phyloP scores from a whole-genome alignment of 2,329 filamentous ascomycete genomes.

The Pseudogymnoascus sp. region DNA sequence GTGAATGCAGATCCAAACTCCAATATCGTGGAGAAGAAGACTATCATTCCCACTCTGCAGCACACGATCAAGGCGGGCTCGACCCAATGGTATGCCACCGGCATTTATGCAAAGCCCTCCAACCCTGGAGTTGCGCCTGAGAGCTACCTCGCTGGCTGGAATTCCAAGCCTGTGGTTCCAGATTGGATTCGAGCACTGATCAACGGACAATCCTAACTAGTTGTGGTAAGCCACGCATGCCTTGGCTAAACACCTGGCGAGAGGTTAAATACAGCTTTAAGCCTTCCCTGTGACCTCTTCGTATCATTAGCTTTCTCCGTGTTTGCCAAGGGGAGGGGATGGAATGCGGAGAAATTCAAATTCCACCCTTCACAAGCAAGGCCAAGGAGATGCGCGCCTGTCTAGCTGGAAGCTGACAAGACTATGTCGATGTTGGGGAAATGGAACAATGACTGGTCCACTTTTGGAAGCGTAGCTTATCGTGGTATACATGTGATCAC shows the following conservation, averaged over 20 bases:
- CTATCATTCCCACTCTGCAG: constrained; percentile 63
- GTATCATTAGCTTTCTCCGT: not conserved
- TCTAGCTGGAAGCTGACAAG: not conserved
- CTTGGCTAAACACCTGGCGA: not conserved
- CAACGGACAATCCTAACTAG: not conserved
- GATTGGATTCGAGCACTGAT: constrained; percentile 53
- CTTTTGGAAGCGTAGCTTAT: not conserved
- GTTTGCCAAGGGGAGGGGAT: not conserved
- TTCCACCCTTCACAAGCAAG: not conserved
- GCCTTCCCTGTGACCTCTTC: not conserved
- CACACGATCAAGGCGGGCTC: constrained; percentile 51
- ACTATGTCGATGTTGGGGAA: not conserved
- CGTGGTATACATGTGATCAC: not conserved
- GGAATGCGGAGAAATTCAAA: not conserved
- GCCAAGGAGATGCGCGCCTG: not conserved
- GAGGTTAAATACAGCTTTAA: constrained; percentile 4
- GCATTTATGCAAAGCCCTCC: constrained; percentile 62
- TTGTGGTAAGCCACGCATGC: not conserved
- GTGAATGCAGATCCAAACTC: constrained; percentile 74
- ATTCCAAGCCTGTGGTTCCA: constrained; percentile 49
- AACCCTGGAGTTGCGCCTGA: constrained; percentile 43
- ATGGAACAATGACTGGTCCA: not conserved
- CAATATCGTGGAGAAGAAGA: constrained; percentile 66
- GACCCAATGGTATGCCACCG: constrained; percentile 60
- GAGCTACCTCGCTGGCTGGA: constrained; percentile 55